Conservation (phyloP, 2,329 filamentous ascomycete species). For the Phaeosphaeria sp. region DNA sequence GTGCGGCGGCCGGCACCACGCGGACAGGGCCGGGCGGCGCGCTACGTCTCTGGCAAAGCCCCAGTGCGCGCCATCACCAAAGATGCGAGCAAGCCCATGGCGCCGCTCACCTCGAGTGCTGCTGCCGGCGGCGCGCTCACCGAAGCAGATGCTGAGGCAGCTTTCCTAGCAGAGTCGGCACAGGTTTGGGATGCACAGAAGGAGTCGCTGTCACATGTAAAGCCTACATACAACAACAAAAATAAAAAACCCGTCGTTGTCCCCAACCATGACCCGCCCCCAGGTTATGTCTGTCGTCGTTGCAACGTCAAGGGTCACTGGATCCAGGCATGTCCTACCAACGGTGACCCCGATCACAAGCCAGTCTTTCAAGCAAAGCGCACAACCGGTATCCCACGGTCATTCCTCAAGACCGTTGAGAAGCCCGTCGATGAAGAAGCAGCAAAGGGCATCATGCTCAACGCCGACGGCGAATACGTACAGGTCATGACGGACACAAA, state of each 20-base stretch:
- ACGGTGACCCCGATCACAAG: conserved; percentile 95
- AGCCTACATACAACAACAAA: conserved; percentile 52
- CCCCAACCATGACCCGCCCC: conserved; percentile 90
- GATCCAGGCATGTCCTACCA: conserved; percentile 98
- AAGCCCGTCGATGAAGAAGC: conserved; percentile 88
- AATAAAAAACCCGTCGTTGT: conserved; percentile 72
- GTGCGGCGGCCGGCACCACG: conserved; percentile 83
- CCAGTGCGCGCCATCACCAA: conserved; percentile 82
- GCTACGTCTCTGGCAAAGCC: conserved; percentile 97
- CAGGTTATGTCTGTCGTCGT: conserved; percentile 94
- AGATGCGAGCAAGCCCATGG: conserved; percentile 62
- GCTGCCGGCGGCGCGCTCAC: conserved; percentile 68
- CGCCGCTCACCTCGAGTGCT: conserved; percentile 39
- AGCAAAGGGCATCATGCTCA: conserved; percentile 92
- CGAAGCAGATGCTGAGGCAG: conserved; percentile 91
- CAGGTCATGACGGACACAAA: conserved; percentile 95
- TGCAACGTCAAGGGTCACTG: conserved; percentile 99
- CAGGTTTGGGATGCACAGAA: conserved; percentile 94
- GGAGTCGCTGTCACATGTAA: conserved; percentile 82
- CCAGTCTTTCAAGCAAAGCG: conserved; percentile 92
- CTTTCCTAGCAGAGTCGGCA: conserved; percentile 88
- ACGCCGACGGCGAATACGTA: conserved; percentile 96
- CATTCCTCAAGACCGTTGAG: conserved; percentile 93
- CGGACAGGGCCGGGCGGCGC: conserved; percentile 87
- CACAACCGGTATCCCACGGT: conserved; percentile 94